Percentiles rank a stretch among this genome's conserved stretches.
phyloP scores from a whole-genome alignment of 352 stramenopile genomes.

The Globisporangium paroecandrum region DNA sequence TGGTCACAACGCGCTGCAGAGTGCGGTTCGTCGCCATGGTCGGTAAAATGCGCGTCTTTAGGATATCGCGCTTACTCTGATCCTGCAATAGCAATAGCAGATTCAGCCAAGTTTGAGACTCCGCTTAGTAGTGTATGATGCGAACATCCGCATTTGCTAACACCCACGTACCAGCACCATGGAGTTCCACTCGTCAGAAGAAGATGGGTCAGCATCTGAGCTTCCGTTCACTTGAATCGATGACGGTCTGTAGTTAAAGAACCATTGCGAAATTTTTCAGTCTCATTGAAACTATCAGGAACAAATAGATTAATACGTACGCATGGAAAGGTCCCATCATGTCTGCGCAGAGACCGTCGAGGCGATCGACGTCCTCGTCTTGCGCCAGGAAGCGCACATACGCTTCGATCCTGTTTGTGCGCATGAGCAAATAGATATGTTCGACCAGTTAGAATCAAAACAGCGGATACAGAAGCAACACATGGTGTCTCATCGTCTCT shows the following conservation, averaged over 20 bases:
- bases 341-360: conserved; percentile 77
- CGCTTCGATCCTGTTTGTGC: conserved; percentile 55
- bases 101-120: neutral
- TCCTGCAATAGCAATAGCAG: conserved; percentile 28
- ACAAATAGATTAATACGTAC: conserved; percentile 20
- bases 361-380: conserved; percentile 70
- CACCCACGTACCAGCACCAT: conserved; percentile 42
- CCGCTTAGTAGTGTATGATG: neutral
- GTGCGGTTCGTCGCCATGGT: conserved; percentile 77
- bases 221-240: neutral
- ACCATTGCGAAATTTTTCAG: neutral
- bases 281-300: neutral
- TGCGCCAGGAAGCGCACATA: conserved; percentile 80
- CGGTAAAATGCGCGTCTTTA: conserved; percentile 68
- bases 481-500: neutral
- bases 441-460: neutral
- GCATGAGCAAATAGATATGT: neutral
- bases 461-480: neutral
- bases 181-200: conserved; percentile 28
- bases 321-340: conserved; percentile 75
- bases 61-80: conserved; percentile 64
- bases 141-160: conserved; percentile 8
- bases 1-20: conserved; percentile 78
- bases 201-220: conserved; percentile 4
- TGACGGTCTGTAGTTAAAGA: conserved; percentile 4